Evolutionary conservation across 2,329 filamentous ascomycete species (phyloP), one percentile per base, ranked within the genome.

Genomic region (Knufia fluminis): DNA sequence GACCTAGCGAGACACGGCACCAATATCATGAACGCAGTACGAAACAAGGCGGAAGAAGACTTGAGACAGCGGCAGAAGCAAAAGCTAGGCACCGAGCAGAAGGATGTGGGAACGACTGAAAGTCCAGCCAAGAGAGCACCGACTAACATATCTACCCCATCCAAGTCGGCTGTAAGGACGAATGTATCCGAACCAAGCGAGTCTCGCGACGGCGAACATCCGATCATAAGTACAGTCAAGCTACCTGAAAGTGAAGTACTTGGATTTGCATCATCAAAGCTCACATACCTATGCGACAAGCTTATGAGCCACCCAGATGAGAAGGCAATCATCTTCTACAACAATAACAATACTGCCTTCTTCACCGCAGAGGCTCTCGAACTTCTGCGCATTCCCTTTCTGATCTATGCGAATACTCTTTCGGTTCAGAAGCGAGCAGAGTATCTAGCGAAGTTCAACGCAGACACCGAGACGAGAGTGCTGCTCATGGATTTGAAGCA

Each of bases 291-390:
- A 4, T 70, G 95, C 16, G 83, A 89, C 48, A 75, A 79, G 26
- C 80, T 96, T 10, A 65, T 82, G 3, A 71, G 76, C 46, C 73
- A 90, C 53, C 47, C 66, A 73, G 1, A 68, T 76, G 0, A 89
- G 60, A 94, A 96, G 65, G 92, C 94, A 2, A 79, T 96, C 46
- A 77, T 96, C 8, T 97, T 97, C 64, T 96, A 95, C 63, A 88
- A 94, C 53, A 84, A 85, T 26, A 85, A 92, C 52, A 91, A 94
- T 58, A 76, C 85, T 1, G 90, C 88, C 1, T 94, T 79, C 65
- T 95, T 94, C 67, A 77, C 96, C 33, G 85, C 87, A 0, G 82
- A 89, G 61, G 80, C 84, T 24, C 74, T 97, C 0, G 90, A 96
- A 57, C 74, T 91, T 26, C 66, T 83, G 1, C 73, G 78, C 7